Base-by-base conservation (phyloP, 163 green algal species). In the Trebouxia gelatinosa region DNA sequence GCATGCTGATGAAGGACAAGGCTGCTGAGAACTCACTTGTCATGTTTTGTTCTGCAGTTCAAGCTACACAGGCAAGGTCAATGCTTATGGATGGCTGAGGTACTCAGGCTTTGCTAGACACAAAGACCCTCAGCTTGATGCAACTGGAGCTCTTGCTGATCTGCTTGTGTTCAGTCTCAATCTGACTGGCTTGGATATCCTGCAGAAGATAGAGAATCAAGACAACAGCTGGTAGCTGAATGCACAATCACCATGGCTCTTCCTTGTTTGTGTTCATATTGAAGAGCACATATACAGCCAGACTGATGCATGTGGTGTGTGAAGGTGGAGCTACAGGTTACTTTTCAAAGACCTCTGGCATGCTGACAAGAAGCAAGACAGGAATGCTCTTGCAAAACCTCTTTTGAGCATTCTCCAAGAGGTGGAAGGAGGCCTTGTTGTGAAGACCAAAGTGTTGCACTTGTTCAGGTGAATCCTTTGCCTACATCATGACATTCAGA, bases 321-420 rank as follows among this genome's bases (percentile, higher is more conserved):
- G 43, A 9, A 54, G 43, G 43, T 54, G 43, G 43, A 13, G 43
- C 43, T 54, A 54, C 43, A 9, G 43, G 9, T 13, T 54, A 13
- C 43, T 54, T 54, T 13, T 54, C 13, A 54, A 54, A 13, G 43
- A 54, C 13, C 43, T 54, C 13, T 54, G 43, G 43, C 43, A 54
- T 54, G 43, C 43, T 9, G 43, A 54, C 43, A 54, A 54, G 13
- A 54, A 54, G 43, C 43, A 54, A 54, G 43, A 54, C 43, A 9
- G 43, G 9, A 13, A 54, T 54, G 43, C 43, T 54, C 13, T 54
- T 9, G 43, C 43, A 54, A 54, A 54, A 13, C 43, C 9, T 13
- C 59, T 68, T 43, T 46, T 68, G 59, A 68, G 31, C 59, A 68
- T 68, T n/a, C 2, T 68, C 31, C 59, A 68, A 68, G 59, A 68